These are phyloP conservation scores for Hericium coralloides DNA, from an alignment of 768 basidiomycete species.

Conservation along the genomic window DNA sequence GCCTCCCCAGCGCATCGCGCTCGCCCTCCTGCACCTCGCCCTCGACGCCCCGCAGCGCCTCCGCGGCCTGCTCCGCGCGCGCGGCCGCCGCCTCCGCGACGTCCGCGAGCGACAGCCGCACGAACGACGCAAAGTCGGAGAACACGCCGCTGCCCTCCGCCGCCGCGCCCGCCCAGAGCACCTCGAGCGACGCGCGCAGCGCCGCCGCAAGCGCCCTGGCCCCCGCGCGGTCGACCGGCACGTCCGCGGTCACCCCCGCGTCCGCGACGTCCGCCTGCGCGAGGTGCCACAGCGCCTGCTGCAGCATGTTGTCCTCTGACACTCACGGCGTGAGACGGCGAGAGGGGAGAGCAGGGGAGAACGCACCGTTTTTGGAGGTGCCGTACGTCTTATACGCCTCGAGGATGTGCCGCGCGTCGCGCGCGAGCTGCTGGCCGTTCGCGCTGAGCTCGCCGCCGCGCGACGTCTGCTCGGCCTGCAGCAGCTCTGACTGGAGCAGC, in stretches of 20 bases:
- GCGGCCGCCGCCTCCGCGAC: slow-evolving; percentile 50
- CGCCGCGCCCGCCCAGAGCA: slow-evolving; percentile 43
- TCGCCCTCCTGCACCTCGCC: slow-evolving; percentile 51
- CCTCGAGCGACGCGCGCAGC: slow-evolving; percentile 40
- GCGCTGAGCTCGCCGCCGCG: slow-evolving; percentile 38
- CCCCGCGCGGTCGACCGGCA: slow-evolving; percentile 31
- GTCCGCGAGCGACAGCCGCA: slow-evolving; percentile 57
- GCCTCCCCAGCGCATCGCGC: slow-evolving; percentile 47
- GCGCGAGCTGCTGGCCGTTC: slow-evolving; percentile 44
- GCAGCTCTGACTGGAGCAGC: slow-evolving; percentile 39
- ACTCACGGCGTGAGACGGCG: background rate
- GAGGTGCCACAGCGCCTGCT: slow-evolving; percentile 60
- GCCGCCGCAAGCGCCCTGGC: slow-evolving; percentile 39
- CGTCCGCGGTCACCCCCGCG: slow-evolving; percentile 24
- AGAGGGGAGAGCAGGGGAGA: background rate
- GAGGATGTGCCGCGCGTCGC: slow-evolving; percentile 43
- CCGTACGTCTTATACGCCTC: slow-evolving; percentile 47
- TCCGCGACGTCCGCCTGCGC: slow-evolving; percentile 41
- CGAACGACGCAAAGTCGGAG: slow-evolving; percentile 55
- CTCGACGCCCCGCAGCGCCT: slow-evolving; percentile 45
- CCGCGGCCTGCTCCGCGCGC: slow-evolving; percentile 42
- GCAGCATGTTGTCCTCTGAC: slow-evolving; percentile 54
- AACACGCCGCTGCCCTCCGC: slow-evolving; percentile 47
- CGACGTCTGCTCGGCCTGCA: slow-evolving; percentile 32
- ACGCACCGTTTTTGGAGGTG: slow-evolving; percentile 47